Conservation (phyloP, 1,284 basidiomycete genomes). For the Apiotrichum siamense region DNA sequence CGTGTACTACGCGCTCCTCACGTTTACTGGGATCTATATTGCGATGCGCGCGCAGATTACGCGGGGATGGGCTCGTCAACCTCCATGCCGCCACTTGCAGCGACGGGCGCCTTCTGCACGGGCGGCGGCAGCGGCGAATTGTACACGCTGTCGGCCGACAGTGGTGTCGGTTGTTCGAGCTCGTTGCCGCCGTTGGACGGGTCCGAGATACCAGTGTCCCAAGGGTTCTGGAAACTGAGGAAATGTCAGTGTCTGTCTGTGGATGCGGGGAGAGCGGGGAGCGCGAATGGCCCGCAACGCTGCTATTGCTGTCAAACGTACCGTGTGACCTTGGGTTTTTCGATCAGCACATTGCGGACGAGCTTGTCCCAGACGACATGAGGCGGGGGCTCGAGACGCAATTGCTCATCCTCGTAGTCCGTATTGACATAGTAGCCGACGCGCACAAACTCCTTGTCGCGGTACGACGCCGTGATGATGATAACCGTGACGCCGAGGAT, state of each 20-base stretch:
- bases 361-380: conserved; percentile 71
- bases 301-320: conserved; percentile 28
- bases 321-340: conserved; percentile 89
- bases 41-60: background rate
- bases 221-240: conserved; percentile 43
- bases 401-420: conserved; percentile 90
- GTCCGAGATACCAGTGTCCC: conserved; percentile 25
- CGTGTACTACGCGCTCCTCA: too few species aligned
- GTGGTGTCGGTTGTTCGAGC: conserved; percentile 5
- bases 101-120: conserved; percentile 28
- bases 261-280: too few species aligned
- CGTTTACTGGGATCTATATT: too few species aligned
- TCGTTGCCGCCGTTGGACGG: conserved; percentile 3
- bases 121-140: conserved; percentile 39
- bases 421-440: conserved; percentile 99
- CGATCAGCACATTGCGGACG: conserved; percentile 74
- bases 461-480: conserved; percentile 82
- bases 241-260: background rate
- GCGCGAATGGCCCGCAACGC: too few species aligned
- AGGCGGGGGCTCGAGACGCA: conserved; percentile 65
- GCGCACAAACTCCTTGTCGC: conserved; percentile 95
- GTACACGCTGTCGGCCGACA: conserved; percentile 9
- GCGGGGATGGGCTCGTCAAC: conserved; percentile 24
- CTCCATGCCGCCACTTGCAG: conserved; percentile 28
- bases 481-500: conserved; percentile 77